Conservation (phyloP, 306 rosid genomes). For the Purshia tridentata region DNA sequence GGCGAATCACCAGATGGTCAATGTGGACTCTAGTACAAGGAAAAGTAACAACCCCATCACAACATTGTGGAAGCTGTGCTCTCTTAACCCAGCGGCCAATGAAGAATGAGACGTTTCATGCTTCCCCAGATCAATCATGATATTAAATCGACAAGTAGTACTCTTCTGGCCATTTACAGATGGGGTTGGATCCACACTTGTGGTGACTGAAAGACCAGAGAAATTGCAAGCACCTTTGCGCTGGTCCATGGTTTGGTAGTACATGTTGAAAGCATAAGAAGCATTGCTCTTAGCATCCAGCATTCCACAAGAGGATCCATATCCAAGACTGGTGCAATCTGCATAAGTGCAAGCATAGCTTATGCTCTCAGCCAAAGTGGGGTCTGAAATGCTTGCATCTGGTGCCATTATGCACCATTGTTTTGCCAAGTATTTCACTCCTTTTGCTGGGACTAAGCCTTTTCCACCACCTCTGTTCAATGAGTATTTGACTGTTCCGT, state of each 20-base stretch:
- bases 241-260: conserved; percentile 77
- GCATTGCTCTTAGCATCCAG: conserved; percentile 62
- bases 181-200: conserved; percentile 67
- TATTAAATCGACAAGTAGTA: conserved; percentile 50
- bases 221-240: conserved; percentile 59
- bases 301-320: conserved; percentile 66
- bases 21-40: conserved; percentile 28
- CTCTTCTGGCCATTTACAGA: conserved; percentile 15
- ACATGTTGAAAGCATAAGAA: conserved; percentile 84
- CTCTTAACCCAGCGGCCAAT: conserved; percentile 24
- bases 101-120: conserved; percentile 37
- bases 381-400: conserved; percentile 51
- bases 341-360: conserved; percentile 75
- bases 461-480: conserved; percentile 52
- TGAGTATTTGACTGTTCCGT: conserved; percentile 67
- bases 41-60: conserved; percentile 23
- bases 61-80: conserved; percentile 24
- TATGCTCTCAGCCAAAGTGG: conserved; percentile 41
- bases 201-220: conserved; percentile 38
- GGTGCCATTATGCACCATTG: conserved; percentile 86
- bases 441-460: conserved; percentile 61
- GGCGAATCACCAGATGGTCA: no score
- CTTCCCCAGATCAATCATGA: conserved; percentile 73
- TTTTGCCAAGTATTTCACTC: conserved; percentile 60
- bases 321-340: conserved; percentile 76